Base-by-base conservation (phyloP, 495 filamentous ascomycete genomes). In the Penicillium subrubescens region DNA sequence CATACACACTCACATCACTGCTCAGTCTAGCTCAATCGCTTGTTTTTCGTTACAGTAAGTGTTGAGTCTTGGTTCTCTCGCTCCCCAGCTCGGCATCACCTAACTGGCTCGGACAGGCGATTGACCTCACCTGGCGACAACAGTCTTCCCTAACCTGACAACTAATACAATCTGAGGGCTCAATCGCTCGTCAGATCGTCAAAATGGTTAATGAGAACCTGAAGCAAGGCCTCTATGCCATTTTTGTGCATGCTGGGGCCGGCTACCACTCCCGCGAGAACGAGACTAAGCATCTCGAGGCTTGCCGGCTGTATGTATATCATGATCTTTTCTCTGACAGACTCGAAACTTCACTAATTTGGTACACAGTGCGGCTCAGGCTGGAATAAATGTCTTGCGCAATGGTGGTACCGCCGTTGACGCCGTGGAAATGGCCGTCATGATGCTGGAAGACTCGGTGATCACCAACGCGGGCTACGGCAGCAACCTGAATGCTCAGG, bases 401-500 rank as follows among this genome's bases (percentile, higher is more conserved):
- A 85, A 84, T 71, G 96, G 95, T 5, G 92, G 88, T 19, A 85
- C 87, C 53, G 92, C 94, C 5, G 79, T 95, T 25, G 92, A 97
- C 63, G 95, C 95, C n/a, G 93, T 96, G 33, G 95, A 98, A 75
- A 87, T 90, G 56, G 94, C 96, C 31, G 85, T 99, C 62, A 90
- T 87, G 69, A 82, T 90, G 19, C 84, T 99, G 41, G 95, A 99
- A 74, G 91, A 99, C 71, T 87, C 89, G 51, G 92, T 97, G 67
- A 97, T 99, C 69, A 98, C 96, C 25, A 99, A 99, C 75, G 89
- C 94, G 17, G 95, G 96, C 17, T 97, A 89, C 68, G 96, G 96
- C 35, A 98, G 96, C 78, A 99, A 99, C 70, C 77, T 97, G n/a
- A 87, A 89, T 52, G 88, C 94, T 56, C 89, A 97, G 66, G 95